These are phyloP conservation scores for Eragrostis tef DNA, from an alignment of 202 grass and related monocot genomes.

Conservation along the genomic window DNA sequence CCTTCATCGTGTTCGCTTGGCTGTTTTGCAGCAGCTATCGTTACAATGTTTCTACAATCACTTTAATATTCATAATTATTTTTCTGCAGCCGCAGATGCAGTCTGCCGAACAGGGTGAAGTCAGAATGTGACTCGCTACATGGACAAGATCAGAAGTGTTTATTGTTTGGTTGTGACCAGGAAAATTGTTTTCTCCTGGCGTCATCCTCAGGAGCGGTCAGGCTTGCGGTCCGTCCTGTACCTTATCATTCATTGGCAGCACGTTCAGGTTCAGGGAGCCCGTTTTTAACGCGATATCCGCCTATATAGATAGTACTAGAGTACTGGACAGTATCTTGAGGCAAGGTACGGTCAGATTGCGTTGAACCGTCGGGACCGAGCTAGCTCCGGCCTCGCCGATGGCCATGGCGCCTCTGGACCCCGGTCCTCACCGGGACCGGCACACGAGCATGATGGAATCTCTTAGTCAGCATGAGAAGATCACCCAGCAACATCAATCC, in stretches of 20 bases:
- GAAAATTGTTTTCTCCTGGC: not conserved
- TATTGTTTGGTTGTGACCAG: not conserved
- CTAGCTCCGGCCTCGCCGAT: not conserved
- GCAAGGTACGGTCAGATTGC: constrained; percentile 36
- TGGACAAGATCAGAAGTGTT: not conserved
- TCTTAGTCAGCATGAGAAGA: not conserved
- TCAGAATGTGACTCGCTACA: not conserved
- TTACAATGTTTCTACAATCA: too few relatives aligned
- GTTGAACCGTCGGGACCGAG: constrained; percentile 38
- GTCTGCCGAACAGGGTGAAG: not conserved
- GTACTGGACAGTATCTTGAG: constrained; percentile 25
- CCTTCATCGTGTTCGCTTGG: too few relatives aligned
- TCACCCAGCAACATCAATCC: too few relatives aligned
- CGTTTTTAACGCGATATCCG: constrained; percentile 19
- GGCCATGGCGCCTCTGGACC: constrained; percentile 23
- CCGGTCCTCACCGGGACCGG: not conserved
- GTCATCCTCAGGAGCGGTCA: not conserved
- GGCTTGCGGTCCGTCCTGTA: not conserved
- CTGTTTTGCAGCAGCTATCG: too few relatives aligned
- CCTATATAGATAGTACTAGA: too few relatives aligned
- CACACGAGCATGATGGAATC: not conserved
- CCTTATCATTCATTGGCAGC: not conserved
- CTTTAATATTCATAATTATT: too few relatives aligned
- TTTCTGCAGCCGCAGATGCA: too few relatives aligned
- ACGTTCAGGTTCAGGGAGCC: not conserved